phyloP scores from a whole-genome alignment of 768 basidiomycete species.

The Lanmaoa pseudosensibilis region DNA sequence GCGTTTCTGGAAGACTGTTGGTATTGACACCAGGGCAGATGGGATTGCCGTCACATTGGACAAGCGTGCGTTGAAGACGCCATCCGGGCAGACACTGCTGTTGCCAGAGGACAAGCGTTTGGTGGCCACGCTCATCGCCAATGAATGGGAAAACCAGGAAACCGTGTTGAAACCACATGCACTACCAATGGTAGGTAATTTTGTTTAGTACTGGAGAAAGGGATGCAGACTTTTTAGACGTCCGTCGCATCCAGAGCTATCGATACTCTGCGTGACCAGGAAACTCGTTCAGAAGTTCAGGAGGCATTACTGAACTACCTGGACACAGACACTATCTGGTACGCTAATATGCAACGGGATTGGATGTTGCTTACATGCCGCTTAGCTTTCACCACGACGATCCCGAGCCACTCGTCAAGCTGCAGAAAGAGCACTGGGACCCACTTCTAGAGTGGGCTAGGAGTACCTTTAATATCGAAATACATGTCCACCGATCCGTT shows the following conservation, averaged over 20 bases:
- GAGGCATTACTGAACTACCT: constrained; percentile 77
- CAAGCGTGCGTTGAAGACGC: constrained; percentile 83
- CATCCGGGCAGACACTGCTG: constrained; percentile 71
- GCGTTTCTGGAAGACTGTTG: constrained; percentile 95
- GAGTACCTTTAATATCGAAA: constrained; percentile 61
- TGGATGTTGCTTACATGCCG: background rate
- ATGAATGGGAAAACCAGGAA: constrained; percentile 96
- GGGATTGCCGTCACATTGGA: constrained; percentile 72
- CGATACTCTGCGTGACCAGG: constrained; percentile 65
- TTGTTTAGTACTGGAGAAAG: background rate
- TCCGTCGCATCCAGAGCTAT: constrained; percentile 88
- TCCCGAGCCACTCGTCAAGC: constrained; percentile 68
- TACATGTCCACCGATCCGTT: constrained; percentile 71
- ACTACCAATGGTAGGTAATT: constrained; percentile 73
- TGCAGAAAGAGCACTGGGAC: constrained; percentile 86
- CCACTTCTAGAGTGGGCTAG: constrained; percentile 82
- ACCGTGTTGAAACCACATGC: constrained; percentile 85
- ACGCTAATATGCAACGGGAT: constrained; percentile 13
- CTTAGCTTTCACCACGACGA: constrained; percentile 79
- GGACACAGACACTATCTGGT: constrained; percentile 95
- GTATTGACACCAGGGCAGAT: constrained; percentile 58
- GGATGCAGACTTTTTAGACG: constrained; percentile 54
- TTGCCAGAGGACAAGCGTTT: constrained; percentile 70
- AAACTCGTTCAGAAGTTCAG: constrained; percentile 60
- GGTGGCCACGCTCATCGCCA: constrained; percentile 81